phyloP scores from a whole-genome alignment of 1,284 basidiomycete species.

The Coriolopsis trogii region DNA sequence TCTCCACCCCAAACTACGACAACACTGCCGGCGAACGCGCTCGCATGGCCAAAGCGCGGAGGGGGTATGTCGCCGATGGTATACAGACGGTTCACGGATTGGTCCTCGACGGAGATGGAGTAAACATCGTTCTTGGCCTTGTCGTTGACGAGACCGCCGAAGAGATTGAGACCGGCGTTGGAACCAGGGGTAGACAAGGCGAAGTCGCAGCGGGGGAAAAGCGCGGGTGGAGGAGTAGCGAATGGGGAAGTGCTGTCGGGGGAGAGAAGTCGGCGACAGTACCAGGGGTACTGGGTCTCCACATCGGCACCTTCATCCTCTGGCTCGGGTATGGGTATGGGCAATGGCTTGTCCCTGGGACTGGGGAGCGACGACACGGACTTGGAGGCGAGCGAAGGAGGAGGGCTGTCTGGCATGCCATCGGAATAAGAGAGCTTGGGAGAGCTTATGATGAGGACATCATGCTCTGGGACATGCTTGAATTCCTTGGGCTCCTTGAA shows the following conservation, averaged over 20 bases:
- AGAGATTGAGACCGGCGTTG: slow-evolving; percentile 87
- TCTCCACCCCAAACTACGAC: slow-evolving; percentile 98
- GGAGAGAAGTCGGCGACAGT: slow-evolving; percentile 13
- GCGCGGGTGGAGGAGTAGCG: slow-evolving; percentile 33
- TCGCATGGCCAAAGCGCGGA: slow-evolving; percentile 90
- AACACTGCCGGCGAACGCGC: slow-evolving; percentile 91
- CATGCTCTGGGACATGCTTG: slow-evolving; percentile 1
- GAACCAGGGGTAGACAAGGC: slow-evolving; percentile 83
- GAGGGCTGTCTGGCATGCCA: neutral
- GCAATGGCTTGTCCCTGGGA: neutral
- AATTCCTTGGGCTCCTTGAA: slow-evolving; percentile 2
- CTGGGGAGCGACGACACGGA: neutral
- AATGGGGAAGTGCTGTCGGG: neutral
- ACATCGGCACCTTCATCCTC: neutral
- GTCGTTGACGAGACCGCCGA: slow-evolving; percentile 93
- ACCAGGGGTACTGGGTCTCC: slow-evolving; percentile 16
- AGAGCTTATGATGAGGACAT: slow-evolving; percentile 14
- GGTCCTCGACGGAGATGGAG: slow-evolving; percentile 77
- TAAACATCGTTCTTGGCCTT: slow-evolving; percentile 91
- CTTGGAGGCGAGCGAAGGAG: slow-evolving; percentile 2
- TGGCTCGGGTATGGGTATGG: neutral
- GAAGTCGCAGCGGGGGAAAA: slow-evolving; percentile 95
- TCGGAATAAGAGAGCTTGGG: slow-evolving; percentile 15
- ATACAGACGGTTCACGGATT: slow-evolving; percentile 73
- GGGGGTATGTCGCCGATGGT: slow-evolving; percentile 88